Evolutionary conservation across 805 yeast genomes (phyloP).

Genomic region (Starmera pachycereana): DNA sequence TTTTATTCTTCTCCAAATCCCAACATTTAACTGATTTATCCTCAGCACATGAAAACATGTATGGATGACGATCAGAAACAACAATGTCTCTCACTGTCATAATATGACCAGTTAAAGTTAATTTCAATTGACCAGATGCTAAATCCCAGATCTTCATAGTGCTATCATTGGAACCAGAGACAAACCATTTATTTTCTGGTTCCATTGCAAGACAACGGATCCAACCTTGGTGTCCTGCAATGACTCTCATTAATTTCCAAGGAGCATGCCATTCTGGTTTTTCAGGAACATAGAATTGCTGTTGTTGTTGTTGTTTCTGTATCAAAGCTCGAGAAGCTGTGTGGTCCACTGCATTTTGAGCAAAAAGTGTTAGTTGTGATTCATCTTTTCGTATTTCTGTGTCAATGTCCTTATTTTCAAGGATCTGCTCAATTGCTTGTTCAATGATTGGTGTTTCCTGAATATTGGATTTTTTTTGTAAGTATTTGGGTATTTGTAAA

Average conservation of each 20-base stretch:
- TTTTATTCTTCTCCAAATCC: constrained; percentile 84
- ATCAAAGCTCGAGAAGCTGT: background rate
- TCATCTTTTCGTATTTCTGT: too few species aligned
- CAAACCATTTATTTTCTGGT: constrained; percentile 85
- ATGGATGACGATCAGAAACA: constrained; percentile 70
- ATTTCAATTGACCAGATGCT: constrained; percentile 54
- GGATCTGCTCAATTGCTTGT: constrained; percentile 1
- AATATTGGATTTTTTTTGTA: constrained; percentile 15
- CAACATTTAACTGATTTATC: constrained; percentile 91
- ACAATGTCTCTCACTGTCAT: constrained; percentile 78
- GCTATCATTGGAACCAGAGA: constrained; percentile 81
- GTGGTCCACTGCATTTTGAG: too few species aligned
- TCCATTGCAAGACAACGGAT: constrained; percentile 75
- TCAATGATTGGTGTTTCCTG: constrained; percentile 6
- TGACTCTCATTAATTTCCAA: constrained; percentile 65
- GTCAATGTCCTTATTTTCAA: too few species aligned
- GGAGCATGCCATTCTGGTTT: constrained; percentile 40
- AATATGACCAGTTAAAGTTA: constrained; percentile 82
- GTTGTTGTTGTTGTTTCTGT: constrained; percentile 2
- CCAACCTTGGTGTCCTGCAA: constrained; percentile 92
- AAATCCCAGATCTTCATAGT: constrained; percentile 90
- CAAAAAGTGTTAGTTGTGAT: too few species aligned
- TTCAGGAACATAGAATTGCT: constrained; percentile 7
- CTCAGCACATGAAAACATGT: constrained; percentile 85
- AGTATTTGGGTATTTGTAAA: constrained; percentile 18